A percentile compares a stretch with the other conserved stretches of the same genome.
phyloP scores from a whole-genome alignment of 2,329 filamentous ascomycete species.

The Dactylellina cionopaga region DNA sequence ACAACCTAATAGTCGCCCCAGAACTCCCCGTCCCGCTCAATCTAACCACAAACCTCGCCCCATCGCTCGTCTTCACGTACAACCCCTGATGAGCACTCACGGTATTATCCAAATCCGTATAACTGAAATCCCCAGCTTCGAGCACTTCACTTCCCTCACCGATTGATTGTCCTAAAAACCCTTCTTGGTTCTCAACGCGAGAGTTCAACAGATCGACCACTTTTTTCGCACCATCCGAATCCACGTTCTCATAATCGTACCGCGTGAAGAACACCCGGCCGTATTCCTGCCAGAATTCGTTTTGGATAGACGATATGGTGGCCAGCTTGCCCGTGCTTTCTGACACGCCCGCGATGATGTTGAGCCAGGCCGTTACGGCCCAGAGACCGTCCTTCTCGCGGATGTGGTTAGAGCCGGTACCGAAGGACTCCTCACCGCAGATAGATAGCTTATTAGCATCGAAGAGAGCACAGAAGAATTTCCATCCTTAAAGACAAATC shows the following conservation, averaged over 20 bases:
- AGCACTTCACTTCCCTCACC: constrained; percentile 71
- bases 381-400: constrained; percentile 98
- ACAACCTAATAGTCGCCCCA: constrained; percentile 94
- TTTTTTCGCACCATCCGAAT: constrained; percentile 89
- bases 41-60: constrained; percentile 92
- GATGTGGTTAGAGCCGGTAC: constrained; percentile 97
- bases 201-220: constrained; percentile 82
- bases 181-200: constrained; percentile 70
- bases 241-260: constrained; percentile 97
- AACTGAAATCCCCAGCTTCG: constrained; percentile 95
- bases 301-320: constrained; percentile 94
- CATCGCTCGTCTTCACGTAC: constrained; percentile 92
- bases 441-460: constrained; percentile 96
- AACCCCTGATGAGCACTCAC: constrained; percentile 96
- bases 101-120: constrained; percentile 97
- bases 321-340: constrained; percentile 74
- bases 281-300: constrained; percentile 95
- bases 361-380: constrained; percentile 97
- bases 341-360: constrained; percentile 94
- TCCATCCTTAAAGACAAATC: constrained; percentile 75
- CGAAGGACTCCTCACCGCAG: constrained; percentile 97
- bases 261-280: constrained; percentile 99
- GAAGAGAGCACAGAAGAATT: constrained; percentile 97
- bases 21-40: constrained; percentile 94
- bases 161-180: constrained; percentile 86